Evolutionary conservation across 148 eudicot species (phyloP).

Genomic region (Spergularia marina): DNA sequence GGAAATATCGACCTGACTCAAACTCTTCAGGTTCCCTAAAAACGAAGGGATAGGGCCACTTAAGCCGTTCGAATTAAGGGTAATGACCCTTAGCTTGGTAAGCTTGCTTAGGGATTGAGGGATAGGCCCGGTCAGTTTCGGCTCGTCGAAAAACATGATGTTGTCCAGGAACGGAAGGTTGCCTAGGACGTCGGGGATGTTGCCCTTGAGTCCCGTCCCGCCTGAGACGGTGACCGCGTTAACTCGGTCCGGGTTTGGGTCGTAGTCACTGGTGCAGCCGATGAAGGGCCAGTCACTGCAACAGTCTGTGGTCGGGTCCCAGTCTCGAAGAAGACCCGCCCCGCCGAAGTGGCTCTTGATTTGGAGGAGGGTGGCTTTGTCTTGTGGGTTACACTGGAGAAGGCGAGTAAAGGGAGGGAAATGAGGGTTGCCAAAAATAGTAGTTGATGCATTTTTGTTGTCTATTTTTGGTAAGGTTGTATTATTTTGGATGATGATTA

Average conservation of each 20-base stretch:
- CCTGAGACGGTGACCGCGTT: constrained; percentile 17
- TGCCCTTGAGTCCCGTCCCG: constrained; percentile 19
- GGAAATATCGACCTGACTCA: constrained; percentile 42
- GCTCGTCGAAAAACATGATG: constrained; percentile 39
- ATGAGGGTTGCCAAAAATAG: constrained; percentile 8
- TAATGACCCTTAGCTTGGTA: constrained; percentile 33
- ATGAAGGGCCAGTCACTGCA: constrained; percentile 20
- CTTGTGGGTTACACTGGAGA: constrained; percentile 17
- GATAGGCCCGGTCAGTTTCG: constrained; percentile 45
- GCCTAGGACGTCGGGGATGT: constrained; percentile 22
- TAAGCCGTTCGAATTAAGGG: constrained; percentile 36
- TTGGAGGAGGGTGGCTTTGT: constrained; percentile 26
- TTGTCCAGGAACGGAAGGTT: constrained; percentile 40
- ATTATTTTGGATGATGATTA: background rate
- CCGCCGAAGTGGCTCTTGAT: constrained; percentile 20
- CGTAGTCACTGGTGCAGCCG: constrained; percentile 17
- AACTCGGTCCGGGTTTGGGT: constrained; percentile 20
- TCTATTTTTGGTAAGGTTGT: background rate
- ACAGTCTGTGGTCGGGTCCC: constrained; percentile 21
- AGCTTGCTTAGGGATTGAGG: constrained; percentile 42
- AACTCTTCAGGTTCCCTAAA: constrained; percentile 36
- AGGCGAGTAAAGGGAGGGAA: background rate
- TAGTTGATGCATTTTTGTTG: constrained; percentile 10
- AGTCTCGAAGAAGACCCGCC: constrained; percentile 15
- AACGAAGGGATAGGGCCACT: constrained; percentile 42